Percentiles rank a stretch among this genome's conserved stretches.
These are phyloP conservation scores for Tuber indicum DNA, from an alignment of 495 filamentous ascomycete genomes.

Conservation along the genomic window DNA sequence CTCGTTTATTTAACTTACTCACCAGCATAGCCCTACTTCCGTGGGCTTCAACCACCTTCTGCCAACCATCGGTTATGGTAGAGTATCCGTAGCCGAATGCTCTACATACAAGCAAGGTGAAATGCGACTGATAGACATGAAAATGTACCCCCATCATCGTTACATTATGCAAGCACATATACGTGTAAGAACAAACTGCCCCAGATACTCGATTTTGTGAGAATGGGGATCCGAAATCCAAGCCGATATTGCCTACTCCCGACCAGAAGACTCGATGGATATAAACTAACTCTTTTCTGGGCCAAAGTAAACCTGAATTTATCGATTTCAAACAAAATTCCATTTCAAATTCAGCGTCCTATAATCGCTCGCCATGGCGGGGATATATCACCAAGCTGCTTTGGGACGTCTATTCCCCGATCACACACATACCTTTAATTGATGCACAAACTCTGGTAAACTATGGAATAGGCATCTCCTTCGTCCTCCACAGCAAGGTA, in stretches of 20 bases:
- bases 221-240: background rate
- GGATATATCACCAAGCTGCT: background rate
- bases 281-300: background rate
- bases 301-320: background rate
- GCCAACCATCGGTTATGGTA: background rate
- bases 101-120: background rate
- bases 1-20: background rate
- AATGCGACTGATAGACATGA: background rate
- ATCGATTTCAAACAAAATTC: background rate
- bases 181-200: background rate
- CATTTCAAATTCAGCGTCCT: background rate
- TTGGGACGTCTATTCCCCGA: background rate
- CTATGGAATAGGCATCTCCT: background rate
- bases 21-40: background rate
- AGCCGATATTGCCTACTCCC: background rate
- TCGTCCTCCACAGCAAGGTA: background rate
- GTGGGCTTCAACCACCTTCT: background rate
- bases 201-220: background rate
- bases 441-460: background rate
- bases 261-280: background rate
- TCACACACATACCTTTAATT: background rate
- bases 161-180: background rate
- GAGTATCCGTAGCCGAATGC: background rate
- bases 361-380: background rate
- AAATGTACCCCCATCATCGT: background rate